A percentile compares a stretch with the other conserved stretches of the same genome.
These are phyloP conservation scores for Penicillium occitanis DNA, from an alignment of 2,329 filamentous ascomycete species.

Conservation along the genomic window DNA sequence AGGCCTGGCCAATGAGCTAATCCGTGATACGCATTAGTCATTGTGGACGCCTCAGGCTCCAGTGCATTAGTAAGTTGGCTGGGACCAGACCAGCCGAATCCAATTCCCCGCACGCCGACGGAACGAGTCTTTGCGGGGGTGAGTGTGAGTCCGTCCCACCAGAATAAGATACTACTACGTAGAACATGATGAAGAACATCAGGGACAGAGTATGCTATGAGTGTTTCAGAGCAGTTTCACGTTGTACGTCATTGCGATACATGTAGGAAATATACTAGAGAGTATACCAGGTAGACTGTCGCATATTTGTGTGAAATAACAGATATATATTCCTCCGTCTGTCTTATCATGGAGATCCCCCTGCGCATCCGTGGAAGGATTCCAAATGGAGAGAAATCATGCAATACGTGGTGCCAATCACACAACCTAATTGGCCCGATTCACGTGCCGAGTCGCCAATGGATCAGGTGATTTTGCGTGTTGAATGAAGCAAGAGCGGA, in stretches of 20 bases:
- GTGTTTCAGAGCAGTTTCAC: neutral
- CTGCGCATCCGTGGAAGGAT: neutral
- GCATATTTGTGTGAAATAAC: neutral
- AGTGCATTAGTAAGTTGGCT: neutral
- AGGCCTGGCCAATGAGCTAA: neutral
- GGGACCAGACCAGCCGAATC: neutral
- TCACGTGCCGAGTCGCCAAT: neutral
- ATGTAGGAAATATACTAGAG: neutral
- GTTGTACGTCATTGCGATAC: neutral
- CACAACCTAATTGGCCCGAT: neutral
- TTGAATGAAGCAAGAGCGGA: neutral
- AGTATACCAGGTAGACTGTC: no score
- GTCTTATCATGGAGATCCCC: neutral
- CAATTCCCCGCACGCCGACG: neutral
- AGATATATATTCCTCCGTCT: neutral
- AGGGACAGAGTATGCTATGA: neutral
- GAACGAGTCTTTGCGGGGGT: neutral
- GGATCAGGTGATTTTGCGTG: neutral
- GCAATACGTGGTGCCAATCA: slow-evolving; percentile 2
- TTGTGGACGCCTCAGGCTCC: neutral
- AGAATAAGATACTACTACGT: neutral
- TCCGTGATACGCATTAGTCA: neutral
- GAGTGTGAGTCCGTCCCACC: neutral
- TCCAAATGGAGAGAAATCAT: neutral
- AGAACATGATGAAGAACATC: neutral